Conservation (phyloP, 768 basidiomycete genomes). For the Albatrellus ellisii region DNA sequence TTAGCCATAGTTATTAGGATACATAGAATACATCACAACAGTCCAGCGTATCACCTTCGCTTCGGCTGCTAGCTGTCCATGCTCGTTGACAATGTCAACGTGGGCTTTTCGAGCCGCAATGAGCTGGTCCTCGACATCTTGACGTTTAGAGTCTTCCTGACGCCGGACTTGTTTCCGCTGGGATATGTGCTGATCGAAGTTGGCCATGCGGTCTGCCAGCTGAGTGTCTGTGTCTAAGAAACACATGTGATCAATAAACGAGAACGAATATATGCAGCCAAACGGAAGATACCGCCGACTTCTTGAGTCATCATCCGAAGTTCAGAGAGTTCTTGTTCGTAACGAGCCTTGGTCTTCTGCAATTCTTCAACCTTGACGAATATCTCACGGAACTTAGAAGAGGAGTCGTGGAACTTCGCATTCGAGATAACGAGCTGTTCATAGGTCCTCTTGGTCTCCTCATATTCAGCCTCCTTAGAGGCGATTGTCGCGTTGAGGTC, state of each 20-base stretch:
- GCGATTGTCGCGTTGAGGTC: constrained; percentile 51
- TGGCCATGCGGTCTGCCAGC: constrained; percentile 39
- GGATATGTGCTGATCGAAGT: constrained; percentile 46
- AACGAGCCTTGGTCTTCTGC: constrained; percentile 44
- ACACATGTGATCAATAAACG: background rate
- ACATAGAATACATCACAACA: too few species aligned
- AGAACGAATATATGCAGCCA: background rate
- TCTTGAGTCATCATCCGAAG: constrained; percentile 54
- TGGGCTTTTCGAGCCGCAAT: constrained; percentile 34
- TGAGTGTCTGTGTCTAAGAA: constrained; percentile 59
- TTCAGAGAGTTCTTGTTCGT: constrained; percentile 48
- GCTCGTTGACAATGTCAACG: constrained; percentile 40
- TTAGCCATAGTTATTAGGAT: background rate
- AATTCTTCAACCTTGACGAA: constrained; percentile 58
- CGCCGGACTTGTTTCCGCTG: constrained; percentile 35
- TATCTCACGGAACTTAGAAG: constrained; percentile 76
- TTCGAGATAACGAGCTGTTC: constrained; percentile 58
- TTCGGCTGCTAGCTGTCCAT: constrained; percentile 62
- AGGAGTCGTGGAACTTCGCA: constrained; percentile 67
- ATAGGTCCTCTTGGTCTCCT: constrained; percentile 53
- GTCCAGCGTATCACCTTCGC: constrained; percentile 37
- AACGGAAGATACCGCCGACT: constrained; percentile 37
- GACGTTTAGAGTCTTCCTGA: constrained; percentile 34
- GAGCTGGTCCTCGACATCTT: constrained; percentile 53
- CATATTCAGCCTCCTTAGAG: constrained; percentile 60